Conservation (phyloP, 2,329 filamentous ascomycete species). For the Hymenoscyphus repandus region DNA sequence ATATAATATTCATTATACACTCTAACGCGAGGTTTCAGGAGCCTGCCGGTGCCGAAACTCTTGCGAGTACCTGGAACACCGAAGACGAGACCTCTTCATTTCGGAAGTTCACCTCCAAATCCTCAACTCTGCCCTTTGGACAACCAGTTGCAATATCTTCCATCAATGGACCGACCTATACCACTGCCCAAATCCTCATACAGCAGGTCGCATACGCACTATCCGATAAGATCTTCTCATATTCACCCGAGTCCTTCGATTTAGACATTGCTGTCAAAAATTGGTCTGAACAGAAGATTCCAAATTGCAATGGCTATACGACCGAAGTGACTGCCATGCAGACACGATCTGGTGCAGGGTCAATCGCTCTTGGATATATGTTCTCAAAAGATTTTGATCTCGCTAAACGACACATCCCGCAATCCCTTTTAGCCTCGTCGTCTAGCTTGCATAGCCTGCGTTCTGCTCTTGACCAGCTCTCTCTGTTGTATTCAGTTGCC, state of each 20-base stretch:
- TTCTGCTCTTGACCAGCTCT: slow-evolving; percentile 82
- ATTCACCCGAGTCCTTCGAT: slow-evolving; percentile 90
- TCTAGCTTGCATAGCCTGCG: slow-evolving; percentile 77
- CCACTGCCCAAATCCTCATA: slow-evolving; percentile 86
- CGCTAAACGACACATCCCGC: slow-evolving; percentile 83
- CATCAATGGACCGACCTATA: slow-evolving; percentile 84
- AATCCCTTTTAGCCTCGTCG: slow-evolving; percentile 83
- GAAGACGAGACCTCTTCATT: slow-evolving; percentile 21
- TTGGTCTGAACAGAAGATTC: slow-evolving; percentile 66
- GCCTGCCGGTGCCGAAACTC: slow-evolving; percentile 24
- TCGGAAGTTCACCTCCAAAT: slow-evolving; percentile 31
- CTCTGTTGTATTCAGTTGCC: slow-evolving; percentile 83
- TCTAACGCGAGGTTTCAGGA: slow-evolving; percentile 15
- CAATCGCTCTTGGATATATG: slow-evolving; percentile 90
- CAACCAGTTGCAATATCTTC: slow-evolving; percentile 48
- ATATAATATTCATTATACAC: neutral
- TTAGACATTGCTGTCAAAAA: slow-evolving; percentile 76
- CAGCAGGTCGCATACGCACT: slow-evolving; percentile 94
- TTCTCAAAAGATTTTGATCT: slow-evolving; percentile 97
- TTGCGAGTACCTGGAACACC: slow-evolving; percentile 29
- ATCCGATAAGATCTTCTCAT: slow-evolving; percentile 96
- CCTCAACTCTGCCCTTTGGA: slow-evolving; percentile 53
- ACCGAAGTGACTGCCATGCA: slow-evolving; percentile 77
- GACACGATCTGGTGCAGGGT: slow-evolving; percentile 82
- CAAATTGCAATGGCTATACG: slow-evolving; percentile 76